Evolutionary conservation across 441 rosid species (phyloP).

Genomic region (Macaranga tanarius): DNA sequence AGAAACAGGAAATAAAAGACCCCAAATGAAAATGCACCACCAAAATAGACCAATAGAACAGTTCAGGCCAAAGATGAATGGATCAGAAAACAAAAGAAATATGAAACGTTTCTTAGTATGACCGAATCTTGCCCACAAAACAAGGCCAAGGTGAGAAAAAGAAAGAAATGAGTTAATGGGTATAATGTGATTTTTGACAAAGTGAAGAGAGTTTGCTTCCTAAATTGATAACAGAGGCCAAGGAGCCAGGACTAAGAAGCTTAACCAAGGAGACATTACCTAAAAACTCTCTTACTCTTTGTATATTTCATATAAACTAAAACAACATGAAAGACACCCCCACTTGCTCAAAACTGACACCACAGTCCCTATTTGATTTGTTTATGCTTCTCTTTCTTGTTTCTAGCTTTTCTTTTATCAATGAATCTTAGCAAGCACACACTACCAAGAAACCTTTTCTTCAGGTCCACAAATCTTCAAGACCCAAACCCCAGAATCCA

Average conservation of each 20-base stretch:
- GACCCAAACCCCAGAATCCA: slow-evolving; percentile 47
- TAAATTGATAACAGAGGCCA: slow-evolving; percentile 47
- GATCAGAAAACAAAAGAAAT: slow-evolving; percentile 30
- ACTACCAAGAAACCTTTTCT: slow-evolving; percentile 19
- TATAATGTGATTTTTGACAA: slow-evolving; percentile 28
- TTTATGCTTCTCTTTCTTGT: slow-evolving; percentile 37
- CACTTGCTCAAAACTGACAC: slow-evolving; percentile 83
- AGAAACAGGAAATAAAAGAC: not conserved
- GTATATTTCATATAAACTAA: slow-evolving; percentile 36
- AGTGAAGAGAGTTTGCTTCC: slow-evolving; percentile 45
- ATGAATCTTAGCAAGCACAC: slow-evolving; percentile 36
- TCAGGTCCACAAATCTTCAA: slow-evolving; percentile 30
- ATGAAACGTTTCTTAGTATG: slow-evolving; percentile 33
- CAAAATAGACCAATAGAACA: slow-evolving; percentile 15
- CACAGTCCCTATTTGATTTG: slow-evolving; percentile 39
- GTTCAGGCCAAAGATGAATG: slow-evolving; percentile 20
- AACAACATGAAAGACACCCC: slow-evolving; percentile 49
- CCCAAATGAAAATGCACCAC: slow-evolving; percentile 19
- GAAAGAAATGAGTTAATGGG: slow-evolving; percentile 20
- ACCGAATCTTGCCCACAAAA: slow-evolving; percentile 44
- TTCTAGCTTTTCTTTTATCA: slow-evolving; percentile 30
- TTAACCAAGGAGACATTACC: slow-evolving; percentile 51
- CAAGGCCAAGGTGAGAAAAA: slow-evolving; percentile 29
- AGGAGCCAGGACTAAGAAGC: slow-evolving; percentile 42
- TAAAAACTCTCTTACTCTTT: slow-evolving; percentile 38